Conservation (phyloP, 257 asterid genomes). For the Paulownia fortunei region DNA sequence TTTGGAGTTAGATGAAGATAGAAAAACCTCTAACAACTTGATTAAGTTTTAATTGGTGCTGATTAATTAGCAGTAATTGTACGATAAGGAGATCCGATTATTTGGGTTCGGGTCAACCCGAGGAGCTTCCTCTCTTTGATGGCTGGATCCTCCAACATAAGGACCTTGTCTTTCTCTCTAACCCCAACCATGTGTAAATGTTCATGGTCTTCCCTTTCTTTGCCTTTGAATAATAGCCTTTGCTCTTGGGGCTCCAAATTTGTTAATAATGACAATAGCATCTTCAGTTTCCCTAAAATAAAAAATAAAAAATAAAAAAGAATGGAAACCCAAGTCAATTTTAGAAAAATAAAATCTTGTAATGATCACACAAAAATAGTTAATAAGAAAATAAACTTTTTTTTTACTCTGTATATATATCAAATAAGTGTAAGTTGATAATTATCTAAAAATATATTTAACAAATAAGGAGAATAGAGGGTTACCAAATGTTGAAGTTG, state of each 20-base stretch:
- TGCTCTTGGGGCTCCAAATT: constrained; percentile 69
- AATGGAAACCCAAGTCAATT: neutral
- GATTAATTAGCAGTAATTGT: constrained; percentile 51
- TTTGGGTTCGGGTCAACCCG: constrained; percentile 41
- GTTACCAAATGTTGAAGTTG: constrained; percentile 80
- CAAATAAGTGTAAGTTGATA: neutral
- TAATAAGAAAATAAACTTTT: no score
- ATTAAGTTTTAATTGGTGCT: neutral
- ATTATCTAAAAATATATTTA: no score
- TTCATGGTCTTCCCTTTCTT: constrained; percentile 74
- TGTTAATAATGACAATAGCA: constrained; percentile 56
- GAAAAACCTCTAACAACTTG: neutral
- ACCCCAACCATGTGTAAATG: constrained; percentile 84
- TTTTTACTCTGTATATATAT: neutral
- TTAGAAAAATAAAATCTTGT: neutral
- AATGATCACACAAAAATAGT: no score
- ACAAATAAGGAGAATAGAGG: neutral
- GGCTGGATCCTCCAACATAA: constrained; percentile 80
- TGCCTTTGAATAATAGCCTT: constrained; percentile 72
- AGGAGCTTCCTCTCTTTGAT: constrained; percentile 52
- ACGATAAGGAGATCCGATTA: constrained; percentile 41
- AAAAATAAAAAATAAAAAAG: neutral
- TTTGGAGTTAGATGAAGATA: constrained; percentile 22
- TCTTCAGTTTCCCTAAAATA: constrained; percentile 66
- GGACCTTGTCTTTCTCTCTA: constrained; percentile 67